A percentile compares a stretch with the other conserved stretches of the same genome.
Evolutionary conservation across 208 protist species (phyloP).

Genomic region (Giardia duodenalis): DNA sequence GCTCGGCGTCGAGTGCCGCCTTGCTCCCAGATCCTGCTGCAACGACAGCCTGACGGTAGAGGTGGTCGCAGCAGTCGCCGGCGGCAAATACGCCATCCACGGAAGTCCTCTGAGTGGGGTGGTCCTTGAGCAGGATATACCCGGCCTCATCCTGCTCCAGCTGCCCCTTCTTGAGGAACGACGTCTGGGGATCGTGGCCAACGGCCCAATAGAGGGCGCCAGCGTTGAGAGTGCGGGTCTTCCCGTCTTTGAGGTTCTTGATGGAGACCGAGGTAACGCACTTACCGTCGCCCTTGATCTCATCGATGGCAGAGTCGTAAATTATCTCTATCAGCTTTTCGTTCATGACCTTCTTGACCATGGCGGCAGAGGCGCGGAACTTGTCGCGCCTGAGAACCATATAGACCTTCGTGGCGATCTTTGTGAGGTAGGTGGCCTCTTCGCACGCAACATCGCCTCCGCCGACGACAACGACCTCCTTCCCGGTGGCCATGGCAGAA

Average conservation of each 20-base stretch:
- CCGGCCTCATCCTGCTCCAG: slow-evolving; percentile 1
- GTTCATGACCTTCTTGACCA: background rate
- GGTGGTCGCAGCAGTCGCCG: background rate
- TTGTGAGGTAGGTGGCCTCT: slow-evolving; percentile 17
- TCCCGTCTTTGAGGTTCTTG: slow-evolving; percentile 18
- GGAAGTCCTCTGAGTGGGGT: background rate
- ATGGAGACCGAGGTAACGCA: background rate
- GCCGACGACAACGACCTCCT: slow-evolving; percentile 18
- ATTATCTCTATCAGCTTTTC: slow-evolving; percentile 12
- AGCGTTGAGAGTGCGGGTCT: background rate
- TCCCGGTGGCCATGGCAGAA: slow-evolving; percentile 21
- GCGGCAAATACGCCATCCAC: slow-evolving; percentile 18
- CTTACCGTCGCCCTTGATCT: slow-evolving; percentile 20
- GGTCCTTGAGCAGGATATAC: background rate
- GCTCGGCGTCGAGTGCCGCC: slow-evolving; percentile 30
- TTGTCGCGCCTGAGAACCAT: slow-evolving; percentile 11
- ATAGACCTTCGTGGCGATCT: background rate
- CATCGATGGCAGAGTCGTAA: slow-evolving; percentile 12
- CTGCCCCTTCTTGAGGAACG: background rate
- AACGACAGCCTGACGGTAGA: slow-evolving; percentile 24
- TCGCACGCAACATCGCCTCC: slow-evolving; percentile 29
- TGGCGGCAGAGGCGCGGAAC: slow-evolving; percentile 25
- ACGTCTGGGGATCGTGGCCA: slow-evolving; percentile 17
- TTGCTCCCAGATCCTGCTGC: slow-evolving; percentile 27
- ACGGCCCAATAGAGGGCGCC: slow-evolving; percentile 24